A percentile compares a stretch with the other conserved stretches of the same genome.
Evolutionary conservation across 306 rosid species (phyloP).

Genomic region (Citrullus mucosospermus): DNA sequence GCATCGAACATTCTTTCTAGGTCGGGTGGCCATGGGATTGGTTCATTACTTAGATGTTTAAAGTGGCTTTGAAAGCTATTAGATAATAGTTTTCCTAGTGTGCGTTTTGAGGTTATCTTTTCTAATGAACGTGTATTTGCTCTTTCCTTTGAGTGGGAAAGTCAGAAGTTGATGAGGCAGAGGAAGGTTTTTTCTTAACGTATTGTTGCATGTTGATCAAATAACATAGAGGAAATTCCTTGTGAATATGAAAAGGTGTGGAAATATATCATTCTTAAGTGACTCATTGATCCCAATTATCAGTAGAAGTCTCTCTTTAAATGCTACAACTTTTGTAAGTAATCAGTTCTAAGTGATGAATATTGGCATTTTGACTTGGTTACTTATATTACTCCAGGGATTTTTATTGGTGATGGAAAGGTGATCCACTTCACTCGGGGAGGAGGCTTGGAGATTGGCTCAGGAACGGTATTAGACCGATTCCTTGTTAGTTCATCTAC

Average conservation of each 20-base stretch:
- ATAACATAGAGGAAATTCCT: background rate
- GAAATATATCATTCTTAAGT: background rate
- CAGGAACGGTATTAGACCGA: slow-evolving; percentile 25
- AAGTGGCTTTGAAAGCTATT: background rate
- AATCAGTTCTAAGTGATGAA: background rate
- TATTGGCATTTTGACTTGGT: slow-evolving; percentile 3
- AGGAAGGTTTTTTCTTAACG: background rate
- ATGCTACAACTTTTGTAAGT: slow-evolving; percentile 3
- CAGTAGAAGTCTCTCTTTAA: background rate
- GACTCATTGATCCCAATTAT: background rate
- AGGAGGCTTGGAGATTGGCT: slow-evolving; percentile 31
- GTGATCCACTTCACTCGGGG: slow-evolving; percentile 71
- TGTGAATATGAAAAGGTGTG: background rate
- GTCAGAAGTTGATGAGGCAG: background rate
- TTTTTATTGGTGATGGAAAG: slow-evolving; percentile 44
- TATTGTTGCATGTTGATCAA: background rate
- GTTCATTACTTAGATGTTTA: background rate
- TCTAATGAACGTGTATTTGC: background rate
- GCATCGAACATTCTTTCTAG: background rate
- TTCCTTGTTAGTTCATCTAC: slow-evolving; percentile 27
- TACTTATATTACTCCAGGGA: slow-evolving; percentile 32
- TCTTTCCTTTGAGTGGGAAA: background rate
- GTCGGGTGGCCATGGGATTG: background rate
- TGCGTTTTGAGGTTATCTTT: background rate
- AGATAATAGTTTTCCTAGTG: background rate